Conservation (phyloP, 306 rosid species). For the Benincasa hispida region DNA sequence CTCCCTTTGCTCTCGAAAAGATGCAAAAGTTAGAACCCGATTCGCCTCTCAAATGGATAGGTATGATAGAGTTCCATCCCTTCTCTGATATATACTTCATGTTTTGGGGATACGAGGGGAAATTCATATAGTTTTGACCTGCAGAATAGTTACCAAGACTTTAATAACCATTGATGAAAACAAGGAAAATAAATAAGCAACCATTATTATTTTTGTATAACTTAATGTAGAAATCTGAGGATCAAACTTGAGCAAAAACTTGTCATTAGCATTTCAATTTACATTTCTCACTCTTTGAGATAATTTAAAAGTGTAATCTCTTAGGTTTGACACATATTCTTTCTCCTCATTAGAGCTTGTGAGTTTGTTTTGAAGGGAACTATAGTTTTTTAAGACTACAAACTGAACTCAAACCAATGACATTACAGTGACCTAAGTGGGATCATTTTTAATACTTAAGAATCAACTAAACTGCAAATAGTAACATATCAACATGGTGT, state of each 20-base stretch:
- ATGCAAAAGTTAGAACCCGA: conserved; percentile 56
- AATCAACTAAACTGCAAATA: neutral
- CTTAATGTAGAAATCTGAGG: neutral
- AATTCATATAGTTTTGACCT: conserved; percentile 32
- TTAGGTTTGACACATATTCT: neutral
- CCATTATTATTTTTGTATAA: neutral
- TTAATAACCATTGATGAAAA: neutral
- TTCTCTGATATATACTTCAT: conserved; percentile 65
- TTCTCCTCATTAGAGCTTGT: neutral
- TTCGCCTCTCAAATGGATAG: conserved; percentile 62
- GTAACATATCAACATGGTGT: neutral
- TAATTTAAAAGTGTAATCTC: neutral
- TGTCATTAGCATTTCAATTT: neutral
- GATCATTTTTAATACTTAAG: neutral
- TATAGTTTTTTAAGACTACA: neutral
- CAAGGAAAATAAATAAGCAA: neutral
- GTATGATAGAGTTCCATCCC: conserved; percentile 56
- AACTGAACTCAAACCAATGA: neutral
- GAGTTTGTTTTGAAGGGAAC: too few species aligned
- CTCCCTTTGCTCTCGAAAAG: conserved; percentile 57
- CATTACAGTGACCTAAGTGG: neutral
- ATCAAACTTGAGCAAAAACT: neutral
- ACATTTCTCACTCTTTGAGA: neutral
- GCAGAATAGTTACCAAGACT: neutral
- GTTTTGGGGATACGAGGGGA: conserved; percentile 27